Evolutionary conservation across 2,329 filamentous ascomycete genomes (phyloP), one percentile per base, ranked within the genome.

Genomic region (Falciphora oryzae): DNA sequence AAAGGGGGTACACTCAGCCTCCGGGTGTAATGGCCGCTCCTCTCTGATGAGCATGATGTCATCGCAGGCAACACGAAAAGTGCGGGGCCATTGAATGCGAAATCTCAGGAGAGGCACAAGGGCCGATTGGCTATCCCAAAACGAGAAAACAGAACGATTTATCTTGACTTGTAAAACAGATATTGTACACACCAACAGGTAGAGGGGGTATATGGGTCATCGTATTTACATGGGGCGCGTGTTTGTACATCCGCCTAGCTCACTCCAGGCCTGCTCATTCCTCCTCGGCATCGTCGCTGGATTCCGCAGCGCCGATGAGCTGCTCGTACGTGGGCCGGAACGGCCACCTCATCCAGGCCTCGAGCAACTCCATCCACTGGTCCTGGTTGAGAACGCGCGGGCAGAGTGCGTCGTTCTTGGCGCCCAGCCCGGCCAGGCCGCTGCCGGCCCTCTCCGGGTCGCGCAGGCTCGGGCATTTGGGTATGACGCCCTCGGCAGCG

Each of bases 311-410:
- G 86, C 74, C 63, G 3, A 53, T n/a, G 8, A 86, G 73, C 65
- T 84, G 77, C 7, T 73, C 59, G 67, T 82, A 83, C 2, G 71
- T 68, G 1, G 86, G 86, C 3, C 76, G 74, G 68, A 90, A 90
- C 0, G 88, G 88, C 89, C 89, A 92, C 62, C 81, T 76, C 73
- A 85, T 79, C 80, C 85, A 91, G 0, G 82, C 81, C 68, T 83
- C 78, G 5, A 87, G 66, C 22, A 91, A 75, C 66, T 89, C 84
- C 25, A 79, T 72, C 72, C 86, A 79, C 78, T 90, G 86, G 18
- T 72, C 70, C 68, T 78, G 73, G 58, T 82, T 85, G 65, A 91
- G 68, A 31, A 75, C 72, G 5, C 87, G 75, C 6, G 81, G 76
- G 0, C 73, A 72, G 44, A 89, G 63, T 10, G 4, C 38, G 38